Base-by-base conservation (phyloP, 2,329 filamentous ascomycete genomes). In the Zymoseptoria passerinii region DNA sequence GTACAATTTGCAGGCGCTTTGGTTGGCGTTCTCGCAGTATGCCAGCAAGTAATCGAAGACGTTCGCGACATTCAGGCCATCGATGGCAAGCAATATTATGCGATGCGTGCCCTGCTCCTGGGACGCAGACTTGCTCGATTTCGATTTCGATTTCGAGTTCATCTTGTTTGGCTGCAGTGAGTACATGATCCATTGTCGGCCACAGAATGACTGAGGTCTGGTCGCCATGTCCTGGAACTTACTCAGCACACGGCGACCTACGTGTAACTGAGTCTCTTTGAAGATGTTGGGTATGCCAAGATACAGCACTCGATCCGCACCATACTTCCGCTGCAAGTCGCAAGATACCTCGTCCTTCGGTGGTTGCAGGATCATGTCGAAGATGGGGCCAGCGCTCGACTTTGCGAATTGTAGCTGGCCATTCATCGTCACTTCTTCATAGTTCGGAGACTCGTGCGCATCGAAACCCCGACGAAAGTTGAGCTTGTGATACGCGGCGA, bases 11-110 rank as follows among this genome's bases (percentile, higher is more conserved):
- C 71, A 73, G 16, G 74, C 74, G 1, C 60, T 57, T 60, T 76
- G 73, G 0, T 71, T 1, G 1, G 50, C 7, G 56, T 79, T 79
- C 3, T 55, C 19, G 0, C 51, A 27, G 7, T 77, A 67, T 0
- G 72, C 72, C 4, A 79, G 61, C 52, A 75, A 74, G 70, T 73
- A 76, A 40, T 76, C 65, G 0, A 78, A 23, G 54, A 77, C 60
- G 7, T 72, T 66, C 0, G 65, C 63, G 16, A 72, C 23, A 3
- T 53, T 59, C 1, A 68, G 19, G 19, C 19, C 35, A 6, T 58
- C n/a, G 16, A 63, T 57, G 3, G 68, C 67, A 27, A 72, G 66
- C 52, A 71, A 64, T 2, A 62, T 52, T 5, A 66, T 48, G 29
- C 62, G 59, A 19, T 29, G 52, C 10, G 35, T 53, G 28, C 52